phyloP scores from a whole-genome alignment of 1,284 basidiomycete species.

The Tilletia horrida region DNA sequence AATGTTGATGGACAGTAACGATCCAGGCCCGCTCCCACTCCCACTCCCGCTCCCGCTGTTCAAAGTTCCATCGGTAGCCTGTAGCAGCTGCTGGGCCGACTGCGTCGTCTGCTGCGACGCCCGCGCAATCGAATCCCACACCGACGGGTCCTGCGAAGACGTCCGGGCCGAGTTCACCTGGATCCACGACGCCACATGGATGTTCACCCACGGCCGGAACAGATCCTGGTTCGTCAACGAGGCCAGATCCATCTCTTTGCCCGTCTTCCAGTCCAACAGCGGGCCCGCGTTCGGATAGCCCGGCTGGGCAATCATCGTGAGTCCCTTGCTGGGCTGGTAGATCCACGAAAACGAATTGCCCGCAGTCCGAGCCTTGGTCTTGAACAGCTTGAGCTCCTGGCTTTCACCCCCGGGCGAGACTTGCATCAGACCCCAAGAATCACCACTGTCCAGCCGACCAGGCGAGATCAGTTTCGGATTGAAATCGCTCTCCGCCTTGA shows the following conservation, averaged over 20 bases:
- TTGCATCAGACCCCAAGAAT: conserved; percentile 46
- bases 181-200: conserved; percentile 24
- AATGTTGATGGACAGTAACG: conserved; percentile 13
- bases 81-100: conserved; percentile 5
- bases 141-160: conserved; percentile 40
- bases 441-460: conserved; percentile 44
- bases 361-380: conserved; percentile 31
- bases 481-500: conserved; percentile 52
- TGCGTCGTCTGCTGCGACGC: conserved; percentile 20
- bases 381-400: conserved; percentile 38
- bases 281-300: conserved; percentile 25
- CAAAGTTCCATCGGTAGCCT: neutral
- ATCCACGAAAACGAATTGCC: conserved; percentile 40
- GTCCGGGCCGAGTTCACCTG: conserved; percentile 48
- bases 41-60: neutral
- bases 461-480: conserved; percentile 27
- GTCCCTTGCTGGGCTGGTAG: conserved; percentile 19
- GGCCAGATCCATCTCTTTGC: neutral
- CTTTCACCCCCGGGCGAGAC: conserved; percentile 38
- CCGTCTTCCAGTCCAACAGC: conserved; percentile 12
- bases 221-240: conserved; percentile 6
- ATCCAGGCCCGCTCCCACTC: conserved; percentile 15
- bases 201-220: conserved; percentile 16
- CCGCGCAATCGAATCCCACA: conserved; percentile 34
- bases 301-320: conserved; percentile 20